phyloP scores from a whole-genome alignment of 2,329 filamentous ascomycete genomes.

The Purpureocillium lavendulum region DNA sequence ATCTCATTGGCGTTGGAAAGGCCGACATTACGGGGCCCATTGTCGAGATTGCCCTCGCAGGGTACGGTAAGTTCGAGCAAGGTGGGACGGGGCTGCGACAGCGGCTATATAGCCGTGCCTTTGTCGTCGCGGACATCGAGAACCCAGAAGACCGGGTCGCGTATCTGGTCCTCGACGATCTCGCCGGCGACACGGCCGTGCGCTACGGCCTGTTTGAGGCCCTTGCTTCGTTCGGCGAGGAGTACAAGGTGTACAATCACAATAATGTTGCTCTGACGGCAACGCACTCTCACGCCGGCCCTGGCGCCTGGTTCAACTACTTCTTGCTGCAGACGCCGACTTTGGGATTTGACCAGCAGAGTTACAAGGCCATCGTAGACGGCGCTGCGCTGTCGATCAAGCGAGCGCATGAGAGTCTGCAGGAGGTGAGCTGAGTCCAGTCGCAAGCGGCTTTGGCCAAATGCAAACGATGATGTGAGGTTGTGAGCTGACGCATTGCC shows the following conservation, averaged over 20 bases:
- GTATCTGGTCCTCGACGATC: conserved; percentile 83
- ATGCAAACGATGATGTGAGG: too few species aligned
- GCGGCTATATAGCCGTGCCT: conserved; percentile 79
- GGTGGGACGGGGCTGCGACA: conserved; percentile 77
- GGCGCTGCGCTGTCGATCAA: conserved; percentile 76
- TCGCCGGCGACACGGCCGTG: conserved; percentile 82
- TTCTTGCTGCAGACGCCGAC: conserved; percentile 85
- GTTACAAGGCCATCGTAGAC: conserved; percentile 81
- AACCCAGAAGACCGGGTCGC: conserved; percentile 65
- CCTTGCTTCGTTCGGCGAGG: conserved; percentile 57
- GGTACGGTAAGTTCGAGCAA: conserved; percentile 79
- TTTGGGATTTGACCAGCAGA: conserved; percentile 76
- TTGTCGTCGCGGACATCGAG: conserved; percentile 67
- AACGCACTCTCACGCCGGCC: conserved; percentile 86
- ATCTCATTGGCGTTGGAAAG: conserved; percentile 47
- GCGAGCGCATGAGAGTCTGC: conserved; percentile 55
- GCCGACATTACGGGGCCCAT: conserved; percentile 63
- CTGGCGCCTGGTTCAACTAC: conserved; percentile 91
- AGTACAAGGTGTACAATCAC: conserved; percentile 64
- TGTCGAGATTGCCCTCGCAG: conserved; percentile 84
- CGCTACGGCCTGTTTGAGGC: conserved; percentile 78
- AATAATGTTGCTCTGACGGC: conserved; percentile 79
- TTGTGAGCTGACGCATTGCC: too few species aligned
- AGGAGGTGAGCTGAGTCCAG: conserved; percentile 30
- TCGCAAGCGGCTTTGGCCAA: too few species aligned